Base-by-base conservation (phyloP, 495 filamentous ascomycete genomes). In the Bacidia rubella region DNA sequence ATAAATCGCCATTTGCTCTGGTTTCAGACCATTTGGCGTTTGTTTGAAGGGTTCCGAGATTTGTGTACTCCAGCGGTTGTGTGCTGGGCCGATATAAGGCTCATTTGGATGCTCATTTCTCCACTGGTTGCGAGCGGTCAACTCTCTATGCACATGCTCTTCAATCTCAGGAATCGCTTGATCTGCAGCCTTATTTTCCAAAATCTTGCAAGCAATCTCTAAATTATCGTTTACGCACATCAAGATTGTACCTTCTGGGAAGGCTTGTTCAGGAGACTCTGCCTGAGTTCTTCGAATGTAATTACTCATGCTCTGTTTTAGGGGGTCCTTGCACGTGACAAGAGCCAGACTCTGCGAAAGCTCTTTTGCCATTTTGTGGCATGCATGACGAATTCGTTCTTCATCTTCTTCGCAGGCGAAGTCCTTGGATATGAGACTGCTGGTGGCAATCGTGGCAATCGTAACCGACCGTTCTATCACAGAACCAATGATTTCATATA, bases 221-320 rank as follows among this genome's bases (percentile, higher is more conserved):
- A 97, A 74, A 65, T 99, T 99, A 52, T 95, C 92, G 62, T 97
- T 97, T 54, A 97, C 90, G 64, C 93, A 96, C 85, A 97, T 94
- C 54, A 95, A 74, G 51, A 97, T 90, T 47, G 80, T 68, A 19
- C 89, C 89, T 63, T 99, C 93, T 1, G 89, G 85, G 21, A 88
- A 70, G 55, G 80, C 80, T 59, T 85, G 81, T 26, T 94, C 87
- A 0, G 73, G 75, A 26, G 76, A 68, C n/a, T 78, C 75, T 32
- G 75, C 68, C 53, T 75, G 69, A 10, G 87, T 81, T 61, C 90
- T 74, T n/a, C 93, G 84, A 57, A 99, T 85, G 62, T 96, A 93
- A 66, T 96, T 97, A 29, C 79, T 85, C 71, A 97, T 96, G 70
- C 90, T 96, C 66, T 90, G 87, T 53, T 90, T 80, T 19, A 99